Conservation (phyloP, 805 yeast genomes). For the Starmerella sirachaensis region DNA sequence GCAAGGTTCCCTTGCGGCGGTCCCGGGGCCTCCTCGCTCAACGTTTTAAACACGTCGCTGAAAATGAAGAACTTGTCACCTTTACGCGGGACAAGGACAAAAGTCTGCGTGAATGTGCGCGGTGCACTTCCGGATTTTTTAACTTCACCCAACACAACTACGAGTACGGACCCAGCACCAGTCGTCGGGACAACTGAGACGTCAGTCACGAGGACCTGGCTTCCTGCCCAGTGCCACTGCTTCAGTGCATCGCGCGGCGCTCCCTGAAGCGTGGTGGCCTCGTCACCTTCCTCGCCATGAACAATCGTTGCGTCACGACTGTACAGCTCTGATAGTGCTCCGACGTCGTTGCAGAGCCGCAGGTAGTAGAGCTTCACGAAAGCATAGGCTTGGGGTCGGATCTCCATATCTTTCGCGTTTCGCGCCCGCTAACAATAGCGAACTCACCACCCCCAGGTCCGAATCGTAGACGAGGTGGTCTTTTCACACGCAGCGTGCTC, state of each 20-base stretch:
- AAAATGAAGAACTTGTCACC: slow-evolving; percentile 27
- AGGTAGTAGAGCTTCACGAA: slow-evolving; percentile 33
- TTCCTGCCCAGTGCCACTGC: not conserved
- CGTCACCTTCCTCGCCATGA: slow-evolving; percentile 32
- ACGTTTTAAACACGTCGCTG: slow-evolving; percentile 31
- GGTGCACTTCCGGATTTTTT: slow-evolving; percentile 23
- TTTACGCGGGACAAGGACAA: slow-evolving; percentile 25
- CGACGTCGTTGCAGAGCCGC: slow-evolving; percentile 26
- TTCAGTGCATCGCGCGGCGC: not conserved
- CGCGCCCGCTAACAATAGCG: not conserved
- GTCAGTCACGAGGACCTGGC: not conserved
- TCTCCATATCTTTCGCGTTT: no score
- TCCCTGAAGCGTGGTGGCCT: slow-evolving; percentile 5
- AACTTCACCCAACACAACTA: slow-evolving; percentile 34
- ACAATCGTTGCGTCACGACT: slow-evolving; percentile 27
- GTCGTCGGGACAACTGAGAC: not conserved
- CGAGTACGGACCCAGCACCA: slow-evolving; percentile 27
- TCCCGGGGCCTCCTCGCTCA: slow-evolving; percentile 16
- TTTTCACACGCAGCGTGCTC: not conserved
- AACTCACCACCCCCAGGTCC: not conserved
- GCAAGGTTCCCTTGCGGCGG: not conserved
- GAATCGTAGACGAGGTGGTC: not conserved
- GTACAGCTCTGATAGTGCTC: slow-evolving; percentile 29
- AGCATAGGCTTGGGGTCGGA: slow-evolving; percentile 29
- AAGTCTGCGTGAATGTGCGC: slow-evolving; percentile 33